Base-by-base conservation (phyloP, 129 eudicot species). In the Arctium lappa region DNA sequence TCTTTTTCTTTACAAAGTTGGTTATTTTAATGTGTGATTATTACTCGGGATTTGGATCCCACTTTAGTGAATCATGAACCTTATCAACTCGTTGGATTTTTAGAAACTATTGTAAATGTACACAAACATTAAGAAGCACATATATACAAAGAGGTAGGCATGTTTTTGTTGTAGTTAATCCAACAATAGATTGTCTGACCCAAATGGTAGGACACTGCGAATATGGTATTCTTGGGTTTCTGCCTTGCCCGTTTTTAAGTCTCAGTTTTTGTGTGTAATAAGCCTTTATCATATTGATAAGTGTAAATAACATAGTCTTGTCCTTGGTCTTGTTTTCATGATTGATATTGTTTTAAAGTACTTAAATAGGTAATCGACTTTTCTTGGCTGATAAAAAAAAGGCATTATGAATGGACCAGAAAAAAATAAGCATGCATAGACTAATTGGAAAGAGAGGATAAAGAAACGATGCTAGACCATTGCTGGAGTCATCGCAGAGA, bases 41-140 rank as follows among this genome's bases (percentile, higher is more conserved):
- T 11, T n/a, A 44, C 9, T 22, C 27, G 27, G 27, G 27, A 22
- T 60, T 60, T 4, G 70, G 72, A 60, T 60, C 11, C 63, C 80
- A 6, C 8, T 60, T n/a, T n/a, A 60, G 72, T 60, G 18, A 42
- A 77, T 77, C 72, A 77, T 77, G 33, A n/a, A 62, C 72, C n/a
- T 62, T n/a, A 33, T n/a, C 40, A 60, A 60, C 68, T 60, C 9
- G 1, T 60, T 60, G 40, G 56, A 13, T 18, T 44, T 30, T 18
- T 29, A 34, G 16, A 2, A n/a, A 6, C 5, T 29, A 5, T 13
- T 68, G n/a, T 68, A 3, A 42, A 30, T 79, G 75, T 34, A 12
- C 1, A 9, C 34, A 4, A 72, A 34, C 29, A 5, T 16, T 60
- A 0, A 73, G 11, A 4, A 77, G 38, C 46, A 60, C 72, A 15